Percentiles rank a stretch among this genome's conserved stretches.
These are phyloP conservation scores for Populus euphratica DNA, from an alignment of 345 rosid species.

Conservation along the genomic window DNA sequence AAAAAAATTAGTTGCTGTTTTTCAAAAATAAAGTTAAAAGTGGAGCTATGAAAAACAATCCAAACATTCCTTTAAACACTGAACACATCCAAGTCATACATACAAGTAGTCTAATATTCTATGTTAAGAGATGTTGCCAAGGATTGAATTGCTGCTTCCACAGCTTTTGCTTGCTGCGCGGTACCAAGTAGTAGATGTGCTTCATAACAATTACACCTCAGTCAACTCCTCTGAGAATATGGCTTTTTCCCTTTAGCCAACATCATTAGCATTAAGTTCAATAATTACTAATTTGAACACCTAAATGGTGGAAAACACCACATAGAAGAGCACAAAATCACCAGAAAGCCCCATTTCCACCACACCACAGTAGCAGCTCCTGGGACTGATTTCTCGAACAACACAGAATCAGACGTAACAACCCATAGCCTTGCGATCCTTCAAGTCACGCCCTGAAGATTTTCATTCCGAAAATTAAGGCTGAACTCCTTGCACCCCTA, in stretches of 20 bases:
- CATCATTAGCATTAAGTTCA: not conserved
- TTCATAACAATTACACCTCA: not conserved
- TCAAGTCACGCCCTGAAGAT: not conserved
- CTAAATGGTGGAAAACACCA: not conserved
- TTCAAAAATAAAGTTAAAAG: no score
- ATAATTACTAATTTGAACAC: not conserved
- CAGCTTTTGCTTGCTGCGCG: not conserved
- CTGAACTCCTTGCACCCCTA: not conserved
- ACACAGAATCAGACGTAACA: not conserved
- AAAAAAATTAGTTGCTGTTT: no score
- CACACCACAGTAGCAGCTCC: not conserved
- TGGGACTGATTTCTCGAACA: not conserved
- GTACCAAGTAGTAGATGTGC: not conserved
- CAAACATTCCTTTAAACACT: no score
- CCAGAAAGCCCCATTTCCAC: not conserved
- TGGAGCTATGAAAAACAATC: no score
- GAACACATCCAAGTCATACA: not conserved
- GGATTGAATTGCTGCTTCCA: slow-evolving; percentile 4
- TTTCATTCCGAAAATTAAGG: not conserved
- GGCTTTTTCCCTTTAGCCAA: no score
- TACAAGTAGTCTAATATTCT: not conserved
- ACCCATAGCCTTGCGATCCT: not conserved
- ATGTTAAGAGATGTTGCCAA: not conserved
- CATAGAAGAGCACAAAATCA: not conserved
- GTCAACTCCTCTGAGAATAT: not conserved